phyloP scores from a whole-genome alignment of 371 early-diverging fungal genomes.

The Mucor irregularis region DNA sequence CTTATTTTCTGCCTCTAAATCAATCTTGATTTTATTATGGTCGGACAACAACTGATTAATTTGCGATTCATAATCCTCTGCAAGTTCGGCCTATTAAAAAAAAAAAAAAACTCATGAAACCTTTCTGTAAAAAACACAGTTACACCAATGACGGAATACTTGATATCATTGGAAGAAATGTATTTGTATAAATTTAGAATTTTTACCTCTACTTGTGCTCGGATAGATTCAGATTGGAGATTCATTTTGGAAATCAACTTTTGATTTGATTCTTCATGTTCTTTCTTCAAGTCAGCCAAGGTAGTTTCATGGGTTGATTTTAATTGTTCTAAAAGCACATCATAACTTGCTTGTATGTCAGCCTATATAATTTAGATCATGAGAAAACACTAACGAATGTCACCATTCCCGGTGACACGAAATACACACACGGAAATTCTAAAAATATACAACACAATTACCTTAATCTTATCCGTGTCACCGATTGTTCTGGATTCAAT shows the following conservation, averaged over 20 bases:
- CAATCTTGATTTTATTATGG: constrained; percentile 14
- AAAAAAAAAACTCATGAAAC: background rate
- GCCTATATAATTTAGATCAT: constrained; percentile 5
- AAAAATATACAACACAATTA: background rate
- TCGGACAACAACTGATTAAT: constrained; percentile 16
- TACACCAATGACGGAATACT: constrained; percentile 1
- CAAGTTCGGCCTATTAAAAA: constrained; percentile 18
- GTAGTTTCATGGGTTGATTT: constrained; percentile 13
- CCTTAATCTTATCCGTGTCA: constrained; percentile 25
- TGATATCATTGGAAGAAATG: background rate
- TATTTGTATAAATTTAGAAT: background rate
- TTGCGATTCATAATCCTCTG: constrained; percentile 22
- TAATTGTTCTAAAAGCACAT: constrained; percentile 13
- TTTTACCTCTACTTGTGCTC: constrained; percentile 26
- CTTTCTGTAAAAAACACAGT: background rate
- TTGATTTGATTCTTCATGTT: constrained; percentile 8
- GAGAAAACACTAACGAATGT: background rate
- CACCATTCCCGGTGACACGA: too few species aligned
- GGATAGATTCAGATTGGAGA: constrained; percentile 15
- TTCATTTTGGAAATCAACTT: constrained; percentile 5
- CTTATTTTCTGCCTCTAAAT: constrained; percentile 12
- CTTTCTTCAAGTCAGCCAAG: constrained; percentile 5
- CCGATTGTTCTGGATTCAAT: constrained; percentile 15
- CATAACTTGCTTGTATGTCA: constrained; percentile 17
- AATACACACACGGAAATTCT: too few species aligned